phyloP scores from a whole-genome alignment of 1,284 basidiomycete genomes.

The Tausonia pullulans region DNA sequence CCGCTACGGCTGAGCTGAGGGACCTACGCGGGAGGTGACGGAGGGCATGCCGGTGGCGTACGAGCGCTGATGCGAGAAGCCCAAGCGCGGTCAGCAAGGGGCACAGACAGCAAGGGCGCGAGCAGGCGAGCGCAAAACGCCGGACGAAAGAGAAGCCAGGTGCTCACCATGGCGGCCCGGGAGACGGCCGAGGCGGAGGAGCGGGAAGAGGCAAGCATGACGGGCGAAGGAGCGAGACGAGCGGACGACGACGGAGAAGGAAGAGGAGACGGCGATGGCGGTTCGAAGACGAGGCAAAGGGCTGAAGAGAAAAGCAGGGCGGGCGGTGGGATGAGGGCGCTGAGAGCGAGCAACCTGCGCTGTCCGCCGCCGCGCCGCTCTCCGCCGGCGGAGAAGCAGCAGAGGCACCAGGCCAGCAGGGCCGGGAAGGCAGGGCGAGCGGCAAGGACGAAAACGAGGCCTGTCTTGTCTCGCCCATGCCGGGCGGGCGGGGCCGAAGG shows the following conservation, averaged over 20 bases:
- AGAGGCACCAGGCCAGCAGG: too few relatives aligned
- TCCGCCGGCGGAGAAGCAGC: too few relatives aligned
- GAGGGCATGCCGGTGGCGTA: constrained; percentile 9
- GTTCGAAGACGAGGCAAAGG: too few relatives aligned
- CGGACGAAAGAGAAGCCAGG: background rate
- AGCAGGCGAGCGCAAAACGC: background rate
- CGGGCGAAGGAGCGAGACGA: constrained; percentile 4
- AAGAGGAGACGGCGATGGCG: background rate
- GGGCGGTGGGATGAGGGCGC: too few relatives aligned
- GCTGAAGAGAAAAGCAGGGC: too few relatives aligned
- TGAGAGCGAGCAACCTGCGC: too few relatives aligned
- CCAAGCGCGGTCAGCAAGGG: background rate
- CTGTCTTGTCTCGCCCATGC: too few relatives aligned
- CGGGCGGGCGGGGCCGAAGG: too few relatives aligned
- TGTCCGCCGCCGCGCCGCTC: too few relatives aligned
- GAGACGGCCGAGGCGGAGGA: constrained; percentile 5
- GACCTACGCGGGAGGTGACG: constrained; percentile 5
- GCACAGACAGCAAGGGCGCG: background rate
- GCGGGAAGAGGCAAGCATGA: background rate
- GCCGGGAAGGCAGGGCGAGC: too few relatives aligned
- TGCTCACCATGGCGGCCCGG: constrained; percentile 22
- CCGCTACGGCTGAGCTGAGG: background rate
- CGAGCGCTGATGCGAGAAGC: background rate
- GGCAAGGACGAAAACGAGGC: too few relatives aligned
- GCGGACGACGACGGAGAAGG: background rate